Evolutionary conservation across 2,329 filamentous ascomycete species (phyloP).

Genomic region (Arthrobotrys entomopaga): DNA sequence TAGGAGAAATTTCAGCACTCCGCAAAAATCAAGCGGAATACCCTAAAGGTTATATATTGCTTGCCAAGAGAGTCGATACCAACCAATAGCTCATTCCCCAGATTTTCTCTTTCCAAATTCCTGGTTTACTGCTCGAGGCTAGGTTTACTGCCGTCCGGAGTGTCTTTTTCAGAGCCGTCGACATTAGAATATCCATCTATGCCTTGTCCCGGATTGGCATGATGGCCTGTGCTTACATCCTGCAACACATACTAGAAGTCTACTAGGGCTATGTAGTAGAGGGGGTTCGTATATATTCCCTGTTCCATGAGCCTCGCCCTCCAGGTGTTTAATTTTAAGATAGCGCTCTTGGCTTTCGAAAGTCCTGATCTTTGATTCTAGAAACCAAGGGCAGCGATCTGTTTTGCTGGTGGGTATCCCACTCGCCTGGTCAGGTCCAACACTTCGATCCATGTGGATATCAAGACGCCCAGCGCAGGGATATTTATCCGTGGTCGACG

Average conservation of each 20-base stretch:
- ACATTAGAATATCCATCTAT: background rate
- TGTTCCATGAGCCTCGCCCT: constrained; percentile 6
- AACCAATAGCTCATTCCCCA: background rate
- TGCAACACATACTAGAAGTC: background rate
- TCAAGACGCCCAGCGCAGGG: constrained; percentile 1
- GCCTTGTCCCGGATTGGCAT: background rate
- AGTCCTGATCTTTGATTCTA: background rate
- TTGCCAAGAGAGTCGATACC: background rate
- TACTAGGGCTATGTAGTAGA: too few species aligned
- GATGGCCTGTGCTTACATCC: constrained; percentile 2
- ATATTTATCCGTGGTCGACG: constrained; percentile 28
- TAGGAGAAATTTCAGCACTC: background rate
- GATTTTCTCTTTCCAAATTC: too few species aligned
- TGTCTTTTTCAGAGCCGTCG: background rate
- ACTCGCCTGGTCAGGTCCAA: background rate
- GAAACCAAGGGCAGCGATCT: background rate
- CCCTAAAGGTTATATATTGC: background rate
- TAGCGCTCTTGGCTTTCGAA: background rate
- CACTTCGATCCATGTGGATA: background rate
- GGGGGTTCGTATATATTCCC: constrained; percentile 14
- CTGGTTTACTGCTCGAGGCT: background rate
- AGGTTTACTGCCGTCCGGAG: background rate
- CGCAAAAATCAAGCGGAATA: background rate
- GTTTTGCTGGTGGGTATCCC: background rate
- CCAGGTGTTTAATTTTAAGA: constrained; percentile 14